These are phyloP conservation scores for Sphagnum contortum DNA, from an alignment of 225 moss, liverwort and hornwort species.

Conservation along the genomic window DNA sequence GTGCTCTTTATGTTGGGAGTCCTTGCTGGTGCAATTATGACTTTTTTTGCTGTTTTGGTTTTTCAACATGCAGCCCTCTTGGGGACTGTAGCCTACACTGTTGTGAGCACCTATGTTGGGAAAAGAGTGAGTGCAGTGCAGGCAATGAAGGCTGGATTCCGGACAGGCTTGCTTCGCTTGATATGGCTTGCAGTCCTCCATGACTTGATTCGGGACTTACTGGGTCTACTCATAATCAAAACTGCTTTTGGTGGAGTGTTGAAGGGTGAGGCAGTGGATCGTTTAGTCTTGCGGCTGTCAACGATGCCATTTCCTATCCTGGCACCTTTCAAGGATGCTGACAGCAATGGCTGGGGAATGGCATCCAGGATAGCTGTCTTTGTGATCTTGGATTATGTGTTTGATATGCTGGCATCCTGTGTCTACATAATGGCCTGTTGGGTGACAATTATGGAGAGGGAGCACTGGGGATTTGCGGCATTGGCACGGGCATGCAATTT, in stretches of 20 bases:
- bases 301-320: conserved; percentile 48
- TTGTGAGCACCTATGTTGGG: conserved; percentile 37
- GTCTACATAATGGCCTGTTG: conserved; percentile 50
- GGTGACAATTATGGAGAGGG: conserved; percentile 51
- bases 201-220: conserved; percentile 35
- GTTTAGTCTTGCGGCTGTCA: conserved; percentile 41
- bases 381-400: conserved; percentile 31
- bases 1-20: conserved; percentile 44
- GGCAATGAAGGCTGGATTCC: conserved; percentile 45
- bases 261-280: conserved; percentile 31
- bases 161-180: conserved; percentile 34
- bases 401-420: conserved; percentile 35
- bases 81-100: conserved; percentile 47
- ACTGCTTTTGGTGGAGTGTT: conserved; percentile 37
- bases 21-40: conserved; percentile 30
- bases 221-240: conserved; percentile 40
- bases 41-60: conserved; percentile 40
- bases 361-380: conserved; percentile 41
- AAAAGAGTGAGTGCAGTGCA: conserved; percentile 34
- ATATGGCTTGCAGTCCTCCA: conserved; percentile 48
- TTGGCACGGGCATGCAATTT: conserved; percentile 44
- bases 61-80: conserved; percentile 49
- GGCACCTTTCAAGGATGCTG: conserved; percentile 47
- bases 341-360: conserved; percentile 26
- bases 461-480: conserved; percentile 47